These are phyloP conservation scores for Tetracladium maxilliforme DNA, from an alignment of 2,329 filamentous ascomycete species.

Conservation along the genomic window DNA sequence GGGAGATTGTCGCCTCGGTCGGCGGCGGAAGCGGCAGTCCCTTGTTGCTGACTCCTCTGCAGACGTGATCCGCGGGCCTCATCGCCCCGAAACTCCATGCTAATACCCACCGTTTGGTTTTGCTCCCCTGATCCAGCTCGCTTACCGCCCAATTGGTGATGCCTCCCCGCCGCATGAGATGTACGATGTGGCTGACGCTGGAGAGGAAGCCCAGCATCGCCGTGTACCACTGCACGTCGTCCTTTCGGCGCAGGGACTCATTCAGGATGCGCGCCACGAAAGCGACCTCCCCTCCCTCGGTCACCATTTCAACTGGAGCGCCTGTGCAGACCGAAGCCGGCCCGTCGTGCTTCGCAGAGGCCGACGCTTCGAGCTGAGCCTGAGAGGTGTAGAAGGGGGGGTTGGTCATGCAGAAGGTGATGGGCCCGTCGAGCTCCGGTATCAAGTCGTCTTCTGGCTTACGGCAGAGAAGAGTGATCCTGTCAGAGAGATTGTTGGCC, in stretches of 20 bases:
- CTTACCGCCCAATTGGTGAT: slow-evolving; percentile 73
- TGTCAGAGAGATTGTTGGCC: slow-evolving; percentile 45
- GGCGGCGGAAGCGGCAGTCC: slow-evolving; percentile 35
- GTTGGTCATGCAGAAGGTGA: slow-evolving; percentile 88
- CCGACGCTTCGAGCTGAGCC: slow-evolving; percentile 51
- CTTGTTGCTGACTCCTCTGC: slow-evolving; percentile 26
- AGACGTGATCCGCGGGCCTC: slow-evolving; percentile 39
- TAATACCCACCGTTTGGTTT: slow-evolving; percentile 74
- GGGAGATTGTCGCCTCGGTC: slow-evolving; percentile 23
- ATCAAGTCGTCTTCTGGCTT: slow-evolving; percentile 39
- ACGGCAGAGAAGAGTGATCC: slow-evolving; percentile 50
- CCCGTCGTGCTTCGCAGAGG: slow-evolving; percentile 47
- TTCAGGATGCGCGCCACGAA: slow-evolving; percentile 60
- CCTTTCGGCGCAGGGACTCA: slow-evolving; percentile 46
- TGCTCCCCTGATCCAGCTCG: slow-evolving; percentile 61
- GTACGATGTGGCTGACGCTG: slow-evolving; percentile 48
- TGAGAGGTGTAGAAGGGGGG: slow-evolving; percentile 82
- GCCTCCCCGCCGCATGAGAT: slow-evolving; percentile 36
- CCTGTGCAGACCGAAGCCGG: slow-evolving; percentile 67
- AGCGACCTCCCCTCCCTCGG: slow-evolving; percentile 57
- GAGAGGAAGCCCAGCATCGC: slow-evolving; percentile 76
- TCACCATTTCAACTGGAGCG: slow-evolving; percentile 74
- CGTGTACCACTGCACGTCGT: slow-evolving; percentile 72
- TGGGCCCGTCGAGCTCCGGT: slow-evolving; percentile 36
- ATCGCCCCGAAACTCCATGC: slow-evolving; percentile 69